Evolutionary conservation across 1,139 yeast species (phyloP).

Genomic region (Suhomyces atakaporum): DNA sequence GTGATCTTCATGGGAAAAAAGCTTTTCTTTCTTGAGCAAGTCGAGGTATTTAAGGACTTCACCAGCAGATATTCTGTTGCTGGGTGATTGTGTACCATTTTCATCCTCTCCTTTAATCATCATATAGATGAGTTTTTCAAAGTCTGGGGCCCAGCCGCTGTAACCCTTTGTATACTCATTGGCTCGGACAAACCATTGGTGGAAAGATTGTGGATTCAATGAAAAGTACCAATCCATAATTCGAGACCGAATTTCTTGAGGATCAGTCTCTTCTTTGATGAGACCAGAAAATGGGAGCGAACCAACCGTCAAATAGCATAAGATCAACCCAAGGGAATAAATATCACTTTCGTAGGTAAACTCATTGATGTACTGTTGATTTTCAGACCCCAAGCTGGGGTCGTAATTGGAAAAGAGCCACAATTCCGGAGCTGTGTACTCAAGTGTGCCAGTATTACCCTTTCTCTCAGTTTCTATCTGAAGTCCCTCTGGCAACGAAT

Average conservation of each 20-base stretch:
- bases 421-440: slow-evolving; percentile 84
- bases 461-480: slow-evolving; percentile 24
- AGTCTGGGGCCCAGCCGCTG: slow-evolving; percentile 14
- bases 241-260: slow-evolving; percentile 28
- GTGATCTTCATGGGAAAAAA: background rate
- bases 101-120: slow-evolving; percentile 35
- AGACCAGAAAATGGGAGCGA: slow-evolving; percentile 54
- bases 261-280: slow-evolving; percentile 36
- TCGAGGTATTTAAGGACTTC: slow-evolving; percentile 26
- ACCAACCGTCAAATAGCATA: slow-evolving; percentile 73
- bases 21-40: slow-evolving; percentile 17
- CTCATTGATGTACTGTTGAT: slow-evolving; percentile 40
- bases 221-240: slow-evolving; percentile 35
- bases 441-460: slow-evolving; percentile 86
- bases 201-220: slow-evolving; percentile 23
- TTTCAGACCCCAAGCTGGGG: slow-evolving; percentile 18
- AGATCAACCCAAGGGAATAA: slow-evolving; percentile 79
- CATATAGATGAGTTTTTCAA: slow-evolving; percentile 27
- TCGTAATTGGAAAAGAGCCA: slow-evolving; percentile 39
- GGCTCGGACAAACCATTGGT: slow-evolving; percentile 27
- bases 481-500: slow-evolving; percentile 15
- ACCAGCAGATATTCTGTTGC: slow-evolving; percentile 15
- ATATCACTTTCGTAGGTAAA: slow-evolving; percentile 74
- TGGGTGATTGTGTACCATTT: slow-evolving; percentile 3
- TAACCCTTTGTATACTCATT: background rate